phyloP scores from a whole-genome alignment of 192 early-diverging fungal genomes.

The Linderina pennispora region DNA sequence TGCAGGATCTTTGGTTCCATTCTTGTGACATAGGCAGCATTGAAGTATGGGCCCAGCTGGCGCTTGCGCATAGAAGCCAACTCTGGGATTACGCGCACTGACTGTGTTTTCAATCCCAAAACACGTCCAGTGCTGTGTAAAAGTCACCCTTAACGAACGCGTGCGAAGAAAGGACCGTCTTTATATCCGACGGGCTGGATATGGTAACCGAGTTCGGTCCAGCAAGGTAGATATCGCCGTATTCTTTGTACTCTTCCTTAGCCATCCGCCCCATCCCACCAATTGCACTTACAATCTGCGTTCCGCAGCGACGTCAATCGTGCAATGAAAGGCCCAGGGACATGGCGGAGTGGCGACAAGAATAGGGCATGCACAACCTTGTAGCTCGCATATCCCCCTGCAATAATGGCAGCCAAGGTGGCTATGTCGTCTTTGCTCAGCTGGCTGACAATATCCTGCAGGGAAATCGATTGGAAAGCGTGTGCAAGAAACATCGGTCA shows the following conservation, averaged over 20 bases:
- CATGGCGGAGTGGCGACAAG: not conserved
- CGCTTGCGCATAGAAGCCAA: not conserved
- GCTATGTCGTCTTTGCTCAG: no score
- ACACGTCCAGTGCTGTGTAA: not conserved
- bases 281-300: not conserved
- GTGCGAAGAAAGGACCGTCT: not conserved
- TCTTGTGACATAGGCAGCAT: not conserved
- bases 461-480: no score
- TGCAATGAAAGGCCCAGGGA: not conserved
- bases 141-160: not conserved
- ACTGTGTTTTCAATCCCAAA: not conserved
- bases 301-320: no score
- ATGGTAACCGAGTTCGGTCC: not conserved
- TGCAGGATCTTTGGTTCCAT: not conserved
- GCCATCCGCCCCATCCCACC: not conserved
- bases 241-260: not conserved
- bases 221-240: not conserved
- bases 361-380: not conserved
- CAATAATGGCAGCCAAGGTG: no score
- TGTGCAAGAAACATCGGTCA: no score
- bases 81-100: not conserved
- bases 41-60: not conserved
- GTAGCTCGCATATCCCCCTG: not conserved
- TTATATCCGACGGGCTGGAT: not conserved
- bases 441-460: no score